Conservation (phyloP, 805 yeast species). For the Teunomyces cretensis region DNA sequence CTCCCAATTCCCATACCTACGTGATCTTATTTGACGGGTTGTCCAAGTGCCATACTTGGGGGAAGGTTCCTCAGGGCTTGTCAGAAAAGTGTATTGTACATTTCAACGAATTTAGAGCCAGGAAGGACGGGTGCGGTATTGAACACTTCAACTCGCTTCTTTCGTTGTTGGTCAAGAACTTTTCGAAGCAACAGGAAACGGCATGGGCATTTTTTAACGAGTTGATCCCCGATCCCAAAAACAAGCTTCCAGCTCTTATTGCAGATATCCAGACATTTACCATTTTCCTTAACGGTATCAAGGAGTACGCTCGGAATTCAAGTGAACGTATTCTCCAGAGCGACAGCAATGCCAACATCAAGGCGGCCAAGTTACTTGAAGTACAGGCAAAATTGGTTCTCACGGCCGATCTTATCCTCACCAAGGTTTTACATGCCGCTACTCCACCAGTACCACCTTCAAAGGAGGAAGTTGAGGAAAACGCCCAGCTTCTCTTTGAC, state of each 20-base stretch:
- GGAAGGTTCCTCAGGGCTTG: conserved; percentile 20
- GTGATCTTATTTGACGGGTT: conserved; percentile 37
- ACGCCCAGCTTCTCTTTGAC: conserved; percentile 18
- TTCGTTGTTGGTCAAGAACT: conserved; percentile 34
- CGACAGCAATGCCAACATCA: conserved; percentile 16
- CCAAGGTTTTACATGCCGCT: conserved; percentile 26
- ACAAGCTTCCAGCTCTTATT: conserved; percentile 12
- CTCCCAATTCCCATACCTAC: conserved; percentile 47
- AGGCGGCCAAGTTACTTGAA: conserved; percentile 23
- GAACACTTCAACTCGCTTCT: conserved; percentile 40
- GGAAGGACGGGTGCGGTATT: conserved; percentile 13
- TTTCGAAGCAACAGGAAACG: conserved; percentile 25
- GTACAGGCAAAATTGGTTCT: conserved; percentile 27
- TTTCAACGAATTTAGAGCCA: conserved; percentile 19
- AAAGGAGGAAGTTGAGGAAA: conserved; percentile 19
- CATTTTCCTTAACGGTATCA: conserved; percentile 37
- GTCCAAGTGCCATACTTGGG: conserved; percentile 33
- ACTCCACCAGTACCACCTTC: conserved; percentile 37
- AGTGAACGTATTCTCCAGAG: conserved; percentile 15
- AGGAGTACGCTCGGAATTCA: conserved; percentile 15
- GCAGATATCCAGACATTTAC: conserved; percentile 41
- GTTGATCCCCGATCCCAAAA: conserved; percentile 18
- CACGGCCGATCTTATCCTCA: conserved; percentile 27
- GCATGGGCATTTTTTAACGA: conserved; percentile 40
- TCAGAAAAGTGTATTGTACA: conserved; percentile 20